Evolutionary conservation across 768 basidiomycete species (phyloP), one percentile per base, ranked within the genome.

Genomic region (Boletus tylopilopsis): DNA sequence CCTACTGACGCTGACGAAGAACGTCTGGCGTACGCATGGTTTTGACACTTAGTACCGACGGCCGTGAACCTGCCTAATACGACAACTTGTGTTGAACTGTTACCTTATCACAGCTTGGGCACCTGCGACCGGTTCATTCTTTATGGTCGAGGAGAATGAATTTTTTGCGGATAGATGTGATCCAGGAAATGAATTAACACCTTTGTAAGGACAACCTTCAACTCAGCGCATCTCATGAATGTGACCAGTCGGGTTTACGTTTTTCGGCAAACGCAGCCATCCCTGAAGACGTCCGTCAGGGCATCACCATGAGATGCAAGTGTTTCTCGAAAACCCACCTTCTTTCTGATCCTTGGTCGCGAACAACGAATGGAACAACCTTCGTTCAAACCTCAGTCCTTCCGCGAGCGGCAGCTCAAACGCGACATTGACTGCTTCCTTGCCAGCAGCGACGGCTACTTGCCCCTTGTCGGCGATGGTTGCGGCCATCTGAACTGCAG

Each of bases 231-330:
- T 5, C 32, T 66, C 38, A 67, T 12, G 65, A 63, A 51, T 94
- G 78, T 25, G 82, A 84, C 72, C 92, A 99, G 21, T 79, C 76
- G 15, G 95, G 73, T 70, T 88, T 88, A 64, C 95, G 80, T 76
- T 97, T 99, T 70, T 96, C 90, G 10, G 84, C 83, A 61, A 99
- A 98, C 19, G 95, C 95, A 21, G 76, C 66, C 95, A 98, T 99
- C 18, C 95, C 94, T 95, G 57, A 37, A 22, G 23, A 50, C 38
- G 32, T 57, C 22, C 41, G 35, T 50, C 18, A 25, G 49, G 18
- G 34, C 8, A 38, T 30, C 13, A n/a, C 45, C 24, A 25, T 32
- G 24, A 3, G 6, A 22, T 11, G 23, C 32, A 15, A 34, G 10
- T 15, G 10, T 3, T 42, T 32, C 22, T 2, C 34, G 34, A 39